Base-by-base conservation (phyloP, 208 protist species). In the Endotrypanum monterogeii region DNA sequence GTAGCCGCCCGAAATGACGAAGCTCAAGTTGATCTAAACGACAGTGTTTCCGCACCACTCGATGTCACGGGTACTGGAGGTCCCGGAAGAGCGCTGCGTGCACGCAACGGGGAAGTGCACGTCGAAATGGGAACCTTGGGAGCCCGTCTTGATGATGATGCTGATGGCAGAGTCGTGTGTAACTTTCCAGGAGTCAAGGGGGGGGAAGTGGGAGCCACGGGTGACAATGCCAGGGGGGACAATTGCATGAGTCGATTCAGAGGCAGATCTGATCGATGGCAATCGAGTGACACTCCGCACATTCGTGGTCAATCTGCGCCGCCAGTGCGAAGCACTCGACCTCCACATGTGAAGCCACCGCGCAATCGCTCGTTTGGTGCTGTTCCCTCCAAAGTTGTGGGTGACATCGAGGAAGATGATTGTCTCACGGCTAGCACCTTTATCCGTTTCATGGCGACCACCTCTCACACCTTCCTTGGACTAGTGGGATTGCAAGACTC, bases 401-500 rank as follows among this genome's bases (percentile, higher is more conserved):
- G 82, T 52, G 72, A 73, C 44, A 69, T 89, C 61, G 89, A 89
- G 69, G 78, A 82, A 41, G 89, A 94, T 67, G 82, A 88, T 77
- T 83, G 76, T 60, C 65, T 94, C 63, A 90, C 87, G 32, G 18
- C 78, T 48, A 79, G 67, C 35, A 92, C 87, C 14, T 91, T 88
- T 54, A 76, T 93, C 32, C 73, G 74, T 58, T 82, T 87, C 46
- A 89, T 89, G 88, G 89, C 79, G 23, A 87, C 89, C n/a, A 91
- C 83, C 16, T 87, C 79, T 1, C 92, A 98, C 76, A 96, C 89
- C 12, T 98, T 98, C 66, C 82, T 98, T 20, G 94, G 93, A 3
- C 79, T 98, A 11, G 87, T 97, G n/a, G 94, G 89, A 1, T 66
- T 98, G 77, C 84, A 89, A 25, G 90, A 96, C 80, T 96, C 92